These are phyloP conservation scores for Schwanniomyces etchellsii DNA, from an alignment of 1,139 yeast genomes.

Conservation along the genomic window DNA sequence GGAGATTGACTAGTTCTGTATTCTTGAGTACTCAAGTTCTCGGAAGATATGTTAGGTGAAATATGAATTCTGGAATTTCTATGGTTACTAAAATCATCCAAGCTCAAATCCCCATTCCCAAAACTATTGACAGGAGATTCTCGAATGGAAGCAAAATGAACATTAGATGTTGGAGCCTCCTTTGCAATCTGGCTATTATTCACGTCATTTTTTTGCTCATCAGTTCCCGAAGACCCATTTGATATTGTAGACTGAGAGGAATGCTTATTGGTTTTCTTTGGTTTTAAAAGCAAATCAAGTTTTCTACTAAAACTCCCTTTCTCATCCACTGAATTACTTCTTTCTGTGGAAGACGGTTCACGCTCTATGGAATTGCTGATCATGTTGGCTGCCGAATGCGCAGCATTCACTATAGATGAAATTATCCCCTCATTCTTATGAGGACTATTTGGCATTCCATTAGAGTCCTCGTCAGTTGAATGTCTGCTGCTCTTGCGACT, in stretches of 20 bases:
- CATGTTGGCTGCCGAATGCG: slow-evolving; percentile 17
- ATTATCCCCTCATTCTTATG: slow-evolving; percentile 14
- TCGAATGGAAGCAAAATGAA: slow-evolving; percentile 55
- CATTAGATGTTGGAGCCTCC: slow-evolving; percentile 16
- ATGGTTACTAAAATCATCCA: slow-evolving; percentile 41
- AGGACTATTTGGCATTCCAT: neutral
- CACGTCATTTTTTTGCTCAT: slow-evolving; percentile 3
- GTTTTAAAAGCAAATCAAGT: slow-evolving; percentile 15
- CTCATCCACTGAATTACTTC: slow-evolving; percentile 8
- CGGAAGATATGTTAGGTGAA: slow-evolving; percentile 16
- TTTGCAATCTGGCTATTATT: slow-evolving; percentile 3
- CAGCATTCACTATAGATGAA: slow-evolving; percentile 23
- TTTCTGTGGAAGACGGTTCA: slow-evolving; percentile 2
- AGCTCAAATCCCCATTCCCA: slow-evolving; percentile 66
- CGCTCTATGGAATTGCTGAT: slow-evolving; percentile 5
- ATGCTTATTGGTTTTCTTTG: slow-evolving; percentile 9
- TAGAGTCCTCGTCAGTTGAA: neutral
- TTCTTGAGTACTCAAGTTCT: slow-evolving; percentile 11
- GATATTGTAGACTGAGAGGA: slow-evolving; percentile 5
- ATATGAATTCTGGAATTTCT: slow-evolving; percentile 4
- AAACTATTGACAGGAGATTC: slow-evolving; percentile 55
- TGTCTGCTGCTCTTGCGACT: neutral
- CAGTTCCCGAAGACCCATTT: slow-evolving; percentile 1
- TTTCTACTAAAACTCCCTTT: slow-evolving; percentile 11
- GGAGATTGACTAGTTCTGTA: slow-evolving; percentile 7